phyloP scores from a whole-genome alignment of 805 yeast genomes.

The Saturnispora mendoncae region DNA sequence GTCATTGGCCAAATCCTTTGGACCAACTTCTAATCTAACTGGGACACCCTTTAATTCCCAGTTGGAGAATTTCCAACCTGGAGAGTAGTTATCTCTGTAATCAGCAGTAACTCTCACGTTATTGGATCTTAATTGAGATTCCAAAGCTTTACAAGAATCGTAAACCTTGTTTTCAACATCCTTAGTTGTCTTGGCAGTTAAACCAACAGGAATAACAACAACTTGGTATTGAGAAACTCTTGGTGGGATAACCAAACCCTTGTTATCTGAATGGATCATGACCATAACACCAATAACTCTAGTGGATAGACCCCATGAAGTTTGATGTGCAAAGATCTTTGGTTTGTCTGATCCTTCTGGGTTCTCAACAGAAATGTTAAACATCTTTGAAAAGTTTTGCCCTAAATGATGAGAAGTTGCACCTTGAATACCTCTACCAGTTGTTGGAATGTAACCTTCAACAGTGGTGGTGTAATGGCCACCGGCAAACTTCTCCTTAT shows the following conservation, averaged over 20 bases:
- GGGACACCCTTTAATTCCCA: slow-evolving; percentile 97
- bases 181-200: slow-evolving; percentile 75
- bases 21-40: slow-evolving; percentile 90
- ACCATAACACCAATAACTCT: slow-evolving; percentile 99
- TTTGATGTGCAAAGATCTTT: slow-evolving; percentile 84
- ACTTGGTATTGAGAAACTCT: slow-evolving; percentile 89
- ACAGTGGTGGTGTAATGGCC: slow-evolving; percentile 91
- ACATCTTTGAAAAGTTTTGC: slow-evolving; percentile 97
- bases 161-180: slow-evolving; percentile 65
- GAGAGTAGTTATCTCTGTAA: slow-evolving; percentile 88
- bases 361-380: slow-evolving; percentile 88
- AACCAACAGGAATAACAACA: slow-evolving; percentile 90
- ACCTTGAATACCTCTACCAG: slow-evolving; percentile 99
- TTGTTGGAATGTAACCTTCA: slow-evolving; percentile 95
- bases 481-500: slow-evolving; percentile 97
- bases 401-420: slow-evolving; percentile 98
- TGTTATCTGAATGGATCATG: slow-evolving; percentile 97
- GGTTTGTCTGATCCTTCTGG: slow-evolving; percentile 86
- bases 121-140: slow-evolving; percentile 45
- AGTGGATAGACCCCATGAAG: slow-evolving; percentile 98
- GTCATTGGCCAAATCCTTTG: slow-evolving; percentile 77
- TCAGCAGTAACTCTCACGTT: slow-evolving; percentile 78
- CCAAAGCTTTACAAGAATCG: slow-evolving; percentile 63
- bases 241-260: slow-evolving; percentile 97
- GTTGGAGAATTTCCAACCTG: slow-evolving; percentile 98